Percentiles rank a stretch among this genome's conserved stretches.
Evolutionary conservation across 176 grass and related monocot genomes (phyloP).

Genomic region (Cymbopogon citratus): DNA sequence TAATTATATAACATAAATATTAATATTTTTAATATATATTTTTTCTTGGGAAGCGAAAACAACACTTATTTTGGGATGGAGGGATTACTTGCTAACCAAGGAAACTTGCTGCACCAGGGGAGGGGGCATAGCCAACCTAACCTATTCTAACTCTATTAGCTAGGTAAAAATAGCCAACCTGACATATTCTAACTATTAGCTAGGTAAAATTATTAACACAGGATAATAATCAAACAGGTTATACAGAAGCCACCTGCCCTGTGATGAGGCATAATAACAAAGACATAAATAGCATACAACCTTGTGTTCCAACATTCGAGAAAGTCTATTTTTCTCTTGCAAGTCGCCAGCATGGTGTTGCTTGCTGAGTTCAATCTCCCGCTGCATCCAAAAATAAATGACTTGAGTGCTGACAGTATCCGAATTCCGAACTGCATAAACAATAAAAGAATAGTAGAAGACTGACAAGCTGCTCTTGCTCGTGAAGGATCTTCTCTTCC

Average conservation of each 20-base stretch:
- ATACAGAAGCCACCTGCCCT: background rate
- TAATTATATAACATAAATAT: too few species aligned
- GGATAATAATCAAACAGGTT: too few species aligned
- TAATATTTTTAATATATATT: too few species aligned
- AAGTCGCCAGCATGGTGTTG: constrained; percentile 85
- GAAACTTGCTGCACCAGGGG: too few species aligned
- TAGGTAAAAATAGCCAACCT: too few species aligned
- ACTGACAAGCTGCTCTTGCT: constrained; percentile 83
- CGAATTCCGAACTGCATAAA: background rate
- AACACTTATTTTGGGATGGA: too few species aligned
- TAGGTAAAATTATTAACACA: too few species aligned
- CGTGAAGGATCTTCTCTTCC: constrained; percentile 71
- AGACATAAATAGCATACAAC: constrained; percentile 28
- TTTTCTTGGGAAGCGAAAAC: too few species aligned
- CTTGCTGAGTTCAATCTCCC: constrained; percentile 84
- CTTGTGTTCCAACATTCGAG: constrained; percentile 72
- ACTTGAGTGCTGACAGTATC: background rate
- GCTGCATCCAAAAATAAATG: constrained; percentile 41
- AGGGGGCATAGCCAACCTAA: background rate
- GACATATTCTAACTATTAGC: too few species aligned
- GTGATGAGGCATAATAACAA: background rate
- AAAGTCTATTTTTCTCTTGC: constrained; percentile 81
- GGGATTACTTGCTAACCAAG: too few species aligned
- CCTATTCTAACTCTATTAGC: background rate
- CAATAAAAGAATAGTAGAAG: background rate